Evolutionary conservation across 2,329 filamentous ascomycete genomes (phyloP), one percentile per base, ranked within the genome.

Genomic region (Phaeosphaeriaceae sp.): DNA sequence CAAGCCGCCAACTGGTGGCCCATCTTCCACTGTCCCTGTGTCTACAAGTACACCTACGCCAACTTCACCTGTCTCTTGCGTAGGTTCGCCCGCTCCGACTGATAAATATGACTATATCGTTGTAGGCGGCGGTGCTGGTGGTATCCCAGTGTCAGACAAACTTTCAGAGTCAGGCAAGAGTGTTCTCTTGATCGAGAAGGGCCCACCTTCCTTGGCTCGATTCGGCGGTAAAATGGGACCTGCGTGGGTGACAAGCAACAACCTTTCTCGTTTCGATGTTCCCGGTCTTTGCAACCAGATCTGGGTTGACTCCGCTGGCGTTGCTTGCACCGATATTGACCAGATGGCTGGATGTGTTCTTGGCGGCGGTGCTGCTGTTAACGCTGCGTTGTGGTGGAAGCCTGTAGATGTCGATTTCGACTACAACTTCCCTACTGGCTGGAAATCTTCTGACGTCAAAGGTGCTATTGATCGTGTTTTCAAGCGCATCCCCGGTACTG

Each of bases 261-360:
- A 84, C 41, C 72, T 89, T 28, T 89, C 87, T 6, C 84, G 87
- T 40, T 89, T 90, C 60, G 87, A 90, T 62, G 82, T 89, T 4
- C 87, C 87, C 0, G 85, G 86, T 46, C 81, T 89, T 50, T 88
- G 85, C 70, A 89, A 89, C 67, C 78, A 88, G 71, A 87, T 90
- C 58, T 88, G 85, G 81, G 74, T 77, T 3, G 80, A 87, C 62
- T 84, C 83, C 8, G 76, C 77, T 3, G 85, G 84, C 21, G 84
- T 88, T 59, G 82, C 83, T 29, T 90, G 87, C 71, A 80, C 79
- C 1, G 87, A 90, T 67, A 85, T 83, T n/a, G 86, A 87, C 54
- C 84, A 87, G 61, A 88, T 89, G 85, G 85, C 86, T 11, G 87
- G 86, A 12, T 90, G 87, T 54, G 78, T 90, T 35, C 79, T 90